Evolutionary conservation across 2,329 filamentous ascomycete genomes (phyloP), one percentile per base, ranked within the genome.

Genomic region (Colletotrichum sublineola): DNA sequence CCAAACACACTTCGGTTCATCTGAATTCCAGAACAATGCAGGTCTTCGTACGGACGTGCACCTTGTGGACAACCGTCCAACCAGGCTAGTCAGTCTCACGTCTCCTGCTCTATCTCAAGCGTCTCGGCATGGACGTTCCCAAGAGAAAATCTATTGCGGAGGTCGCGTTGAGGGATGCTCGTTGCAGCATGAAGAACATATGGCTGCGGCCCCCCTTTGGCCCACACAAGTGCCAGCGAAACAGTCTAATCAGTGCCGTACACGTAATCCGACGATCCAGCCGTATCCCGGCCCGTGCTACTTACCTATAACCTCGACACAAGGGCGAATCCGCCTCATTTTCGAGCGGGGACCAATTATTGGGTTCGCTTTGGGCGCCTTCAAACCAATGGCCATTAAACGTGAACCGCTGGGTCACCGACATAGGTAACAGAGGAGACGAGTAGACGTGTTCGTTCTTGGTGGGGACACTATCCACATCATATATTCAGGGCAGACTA

Each of bases 11-110:
- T 56, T 42, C 18, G 38, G 62, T 64, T 64, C 62, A 31, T 64
- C 62, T 56, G 50, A 64, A 64, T 12, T 52, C 36, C 29, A 63
- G n/a, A 63, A 63, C 46, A 63, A 38, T 50, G 46, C 44, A 52
- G 50, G 38, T 56, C 38, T 64, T 52, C 38, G 8, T 31, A 44
- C 38, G 38, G 29, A 52, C 62, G 50, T 64, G 62, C 62, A 20
- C 62, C 31, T 44, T n/a, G n/a, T 44, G 62, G 62, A 64, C 38
- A 24, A 38, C 62, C 56, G 48, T 29, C 38, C 36, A 9, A 56
- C 50, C 29, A 64, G 40, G 24, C 36, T 24, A 15, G 38, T 24
- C 36, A 42, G 53, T 55, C 38, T 12, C 42, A 42, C 36, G 61
- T 31, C 6, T 56, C 62, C 29, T 44, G 3, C 29, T 31, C 9